These are phyloP conservation scores for Tilletia setariae DNA, from an alignment of 1,284 basidiomycete species.

Conservation along the genomic window DNA sequence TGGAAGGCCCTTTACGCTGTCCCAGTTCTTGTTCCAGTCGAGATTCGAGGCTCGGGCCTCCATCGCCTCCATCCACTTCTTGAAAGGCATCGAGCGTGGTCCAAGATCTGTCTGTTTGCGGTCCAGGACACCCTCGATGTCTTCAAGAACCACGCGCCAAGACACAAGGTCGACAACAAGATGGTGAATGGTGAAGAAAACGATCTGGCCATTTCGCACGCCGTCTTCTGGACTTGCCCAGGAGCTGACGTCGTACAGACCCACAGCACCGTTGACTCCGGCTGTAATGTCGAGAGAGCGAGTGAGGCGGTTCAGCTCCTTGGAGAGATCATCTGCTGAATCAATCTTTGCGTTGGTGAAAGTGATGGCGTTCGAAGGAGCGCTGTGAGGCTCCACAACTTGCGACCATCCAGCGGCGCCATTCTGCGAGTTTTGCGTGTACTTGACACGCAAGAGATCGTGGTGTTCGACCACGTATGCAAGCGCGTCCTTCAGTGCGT, in stretches of 20 bases:
- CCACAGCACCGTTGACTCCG: not conserved
- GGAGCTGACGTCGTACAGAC: no score
- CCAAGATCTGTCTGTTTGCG: not conserved
- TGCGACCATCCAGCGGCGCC: not conserved
- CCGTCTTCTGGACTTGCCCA: no score
- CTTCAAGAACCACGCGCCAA: not conserved
- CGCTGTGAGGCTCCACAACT: not conserved
- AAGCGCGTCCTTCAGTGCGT: not conserved
- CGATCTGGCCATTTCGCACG: no score
- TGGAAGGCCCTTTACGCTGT: not conserved
- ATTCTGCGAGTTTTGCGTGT: not conserved
- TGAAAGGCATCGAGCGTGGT: not conserved
- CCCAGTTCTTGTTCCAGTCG: not conserved
- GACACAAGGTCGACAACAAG: slow-evolving; percentile 7
- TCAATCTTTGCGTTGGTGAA: not conserved
- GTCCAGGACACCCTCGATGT: not conserved
- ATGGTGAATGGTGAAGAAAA: slow-evolving; percentile 1
- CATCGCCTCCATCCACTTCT: slow-evolving; percentile 3
- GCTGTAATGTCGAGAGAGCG: not conserved
- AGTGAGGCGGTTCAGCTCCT: not conserved
- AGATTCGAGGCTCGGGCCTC: not conserved
- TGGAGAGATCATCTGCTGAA: not conserved
- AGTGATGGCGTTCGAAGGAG: not conserved
- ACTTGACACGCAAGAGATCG: no score
- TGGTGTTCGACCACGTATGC: not conserved